phyloP scores from a whole-genome alignment of 352 stramenopile species.

The Pythium dissimile region DNA sequence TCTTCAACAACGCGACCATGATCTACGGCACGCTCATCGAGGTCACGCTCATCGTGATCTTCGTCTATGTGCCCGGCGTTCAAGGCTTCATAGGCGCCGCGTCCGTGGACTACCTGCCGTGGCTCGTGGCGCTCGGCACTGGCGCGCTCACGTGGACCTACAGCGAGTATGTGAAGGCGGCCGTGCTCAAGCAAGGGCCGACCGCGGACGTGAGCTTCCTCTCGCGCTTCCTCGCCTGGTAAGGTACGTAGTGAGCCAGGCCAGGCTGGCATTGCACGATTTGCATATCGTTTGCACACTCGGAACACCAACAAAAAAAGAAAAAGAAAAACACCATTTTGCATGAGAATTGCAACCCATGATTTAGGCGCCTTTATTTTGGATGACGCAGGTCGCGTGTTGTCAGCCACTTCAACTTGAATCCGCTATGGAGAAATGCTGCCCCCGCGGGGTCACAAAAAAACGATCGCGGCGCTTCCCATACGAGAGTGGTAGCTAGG shows the following conservation, averaged over 20 bases:
- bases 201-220: neutral
- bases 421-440: neutral
- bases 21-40: constrained; percentile 46
- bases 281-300: no score
- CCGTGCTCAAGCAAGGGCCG: neutral
- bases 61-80: constrained; percentile 46
- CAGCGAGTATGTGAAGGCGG: constrained; percentile 36
- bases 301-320: no score
- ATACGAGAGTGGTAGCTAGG: neutral
- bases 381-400: neutral
- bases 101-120: constrained; percentile 37
- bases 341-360: no score
- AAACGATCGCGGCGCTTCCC: neutral
- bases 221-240: constrained; percentile 3
- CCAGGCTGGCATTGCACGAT: no score
- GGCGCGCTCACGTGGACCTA: constrained; percentile 37
- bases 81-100: constrained; percentile 39
- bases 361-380: no score
- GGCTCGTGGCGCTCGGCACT: constrained; percentile 35
- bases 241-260: no score
- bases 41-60: constrained; percentile 37
- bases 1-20: constrained; percentile 79
- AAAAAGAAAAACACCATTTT: no score
- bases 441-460: neutral
- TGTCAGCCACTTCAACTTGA: neutral